phyloP scores from a whole-genome alignment of 2,329 filamentous ascomycete genomes.

The Pyrenophora seminiperda region DNA sequence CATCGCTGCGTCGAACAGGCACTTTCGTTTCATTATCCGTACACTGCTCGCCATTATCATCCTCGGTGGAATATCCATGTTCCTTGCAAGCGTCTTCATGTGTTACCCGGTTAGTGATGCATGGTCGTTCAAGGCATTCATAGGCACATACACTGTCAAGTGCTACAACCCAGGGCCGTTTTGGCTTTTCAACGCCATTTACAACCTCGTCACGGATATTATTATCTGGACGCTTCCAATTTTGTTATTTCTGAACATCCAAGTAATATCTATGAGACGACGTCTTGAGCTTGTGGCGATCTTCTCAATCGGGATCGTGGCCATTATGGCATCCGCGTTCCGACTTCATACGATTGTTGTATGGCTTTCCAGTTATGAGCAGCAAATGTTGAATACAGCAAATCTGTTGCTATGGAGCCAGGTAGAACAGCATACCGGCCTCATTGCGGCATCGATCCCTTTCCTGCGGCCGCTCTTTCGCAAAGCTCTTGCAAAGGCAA shows the following conservation, averaged over 20 bases:
- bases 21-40: constrained; percentile 32
- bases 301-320: constrained; percentile 41
- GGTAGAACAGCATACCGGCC: constrained; percentile 39
- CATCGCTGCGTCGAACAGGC: constrained; percentile 34
- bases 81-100: constrained; percentile 33
- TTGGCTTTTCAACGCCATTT: constrained; percentile 46
- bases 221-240: constrained; percentile 53
- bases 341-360: constrained; percentile 33
- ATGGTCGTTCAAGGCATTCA: constrained; percentile 33
- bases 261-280: constrained; percentile 51
- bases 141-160: constrained; percentile 17
- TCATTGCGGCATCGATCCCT: constrained; percentile 41
- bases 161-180: constrained; percentile 36
- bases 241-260: constrained; percentile 52
- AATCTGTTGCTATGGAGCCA: constrained; percentile 41
- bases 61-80: constrained; percentile 32
- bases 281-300: constrained; percentile 56
- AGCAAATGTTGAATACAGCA: constrained; percentile 21
- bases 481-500: constrained; percentile 15
- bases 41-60: constrained; percentile 30
- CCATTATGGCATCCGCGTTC: constrained; percentile 38
- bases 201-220: constrained; percentile 51
- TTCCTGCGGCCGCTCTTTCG: constrained; percentile 37
- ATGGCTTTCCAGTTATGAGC: constrained; percentile 31
- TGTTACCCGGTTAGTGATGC: constrained; percentile 37